A percentile compares a stretch with the other conserved stretches of the same genome.
These are phyloP conservation scores for Hermanozyma aechmeae DNA, from an alignment of 805 yeast species.

Conservation along the genomic window DNA sequence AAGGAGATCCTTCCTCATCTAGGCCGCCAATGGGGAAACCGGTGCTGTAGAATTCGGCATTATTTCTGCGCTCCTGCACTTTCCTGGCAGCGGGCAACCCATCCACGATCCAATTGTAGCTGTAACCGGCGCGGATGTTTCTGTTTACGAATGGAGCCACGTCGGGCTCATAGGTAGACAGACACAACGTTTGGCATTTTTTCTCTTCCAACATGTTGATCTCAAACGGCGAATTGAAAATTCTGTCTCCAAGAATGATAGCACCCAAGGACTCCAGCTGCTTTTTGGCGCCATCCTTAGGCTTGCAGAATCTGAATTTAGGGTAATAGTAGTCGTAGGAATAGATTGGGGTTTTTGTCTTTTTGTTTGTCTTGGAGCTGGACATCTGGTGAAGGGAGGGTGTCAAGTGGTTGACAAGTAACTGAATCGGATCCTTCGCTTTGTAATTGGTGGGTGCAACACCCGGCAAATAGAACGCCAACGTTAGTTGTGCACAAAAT, in stretches of 20 bases:
- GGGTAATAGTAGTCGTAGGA: slow-evolving; percentile 80
- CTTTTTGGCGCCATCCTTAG: slow-evolving; percentile 53
- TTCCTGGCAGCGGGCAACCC: slow-evolving; percentile 86
- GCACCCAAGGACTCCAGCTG: slow-evolving; percentile 91
- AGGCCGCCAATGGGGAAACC: slow-evolving; percentile 76
- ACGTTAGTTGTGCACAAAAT: no score
- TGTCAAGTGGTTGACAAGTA: slow-evolving; percentile 84
- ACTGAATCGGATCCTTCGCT: slow-evolving; percentile 61
- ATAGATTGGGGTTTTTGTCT: slow-evolving; percentile 48
- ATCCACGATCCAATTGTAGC: slow-evolving; percentile 88
- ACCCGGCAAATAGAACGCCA: slow-evolving; percentile 86
- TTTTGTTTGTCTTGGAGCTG: slow-evolving; percentile 14
- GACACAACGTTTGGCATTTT: slow-evolving; percentile 62
- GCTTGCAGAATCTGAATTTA: slow-evolving; percentile 76
- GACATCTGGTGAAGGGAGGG: slow-evolving; percentile 48
- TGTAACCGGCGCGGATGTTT: slow-evolving; percentile 73
- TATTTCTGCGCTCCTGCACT: slow-evolving; percentile 47
- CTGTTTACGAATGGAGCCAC: slow-evolving; percentile 73
- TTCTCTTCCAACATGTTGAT: slow-evolving; percentile 68
- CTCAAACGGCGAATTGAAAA: slow-evolving; percentile 84
- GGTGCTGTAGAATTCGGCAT: slow-evolving; percentile 58
- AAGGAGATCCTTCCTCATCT: slow-evolving; percentile 46
- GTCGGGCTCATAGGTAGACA: slow-evolving; percentile 44
- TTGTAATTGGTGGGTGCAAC: slow-evolving; percentile 89
- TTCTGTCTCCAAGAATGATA: slow-evolving; percentile 90